Base-by-base conservation (phyloP, 192 early-diverging fungal genomes). In the Funneliformis mosseae region DNA sequence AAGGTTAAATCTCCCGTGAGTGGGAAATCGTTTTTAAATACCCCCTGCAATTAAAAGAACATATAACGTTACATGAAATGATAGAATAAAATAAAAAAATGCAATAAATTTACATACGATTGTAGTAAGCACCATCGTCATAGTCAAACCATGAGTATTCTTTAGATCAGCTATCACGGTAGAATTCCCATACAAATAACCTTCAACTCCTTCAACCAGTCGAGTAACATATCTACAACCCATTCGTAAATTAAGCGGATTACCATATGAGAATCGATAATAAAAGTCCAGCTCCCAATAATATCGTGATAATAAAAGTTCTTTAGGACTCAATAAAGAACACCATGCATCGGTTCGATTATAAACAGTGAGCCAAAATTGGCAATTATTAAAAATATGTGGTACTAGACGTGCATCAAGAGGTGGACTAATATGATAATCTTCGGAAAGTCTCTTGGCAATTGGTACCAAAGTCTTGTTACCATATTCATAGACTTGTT, bases 391-490 rank as follows among this genome's bases (percentile, higher is more conserved):
- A 69, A 39, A 69, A 0, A 69, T n/a, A 69, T 5, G 18, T 23
- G 67, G 67, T 69, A 69, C 11, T 43, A 69, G 38, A 18, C 18
- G 0, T 14, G 70, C 42, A 72, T 72, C 69, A 71, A 71, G 69
- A 71, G 3, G 69, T 72, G 70, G 70, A 27, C 21, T 69, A 28
- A 68, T 68, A 69, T 69, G 42, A 12, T 69, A 69, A 8, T 69
- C 33, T 69, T 69, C 41, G 67, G 67, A 39, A 10, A 69, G 4
- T 8, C 33, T 10, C 11, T 69, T 18, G 28, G 67, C 67, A 39
- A 69, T 42, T 41, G 67, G 67, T 7, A 5, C 18, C 8, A 69
- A 16, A 8, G 67, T 69, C 11, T 69, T 69, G 6, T 69, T 69
- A 16, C 67, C 67, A 41, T 69, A 69, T 7, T 16, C 5, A 42